Conservation (phyloP, 495 filamentous ascomycete species). For the Jackrogersella multiformis region DNA sequence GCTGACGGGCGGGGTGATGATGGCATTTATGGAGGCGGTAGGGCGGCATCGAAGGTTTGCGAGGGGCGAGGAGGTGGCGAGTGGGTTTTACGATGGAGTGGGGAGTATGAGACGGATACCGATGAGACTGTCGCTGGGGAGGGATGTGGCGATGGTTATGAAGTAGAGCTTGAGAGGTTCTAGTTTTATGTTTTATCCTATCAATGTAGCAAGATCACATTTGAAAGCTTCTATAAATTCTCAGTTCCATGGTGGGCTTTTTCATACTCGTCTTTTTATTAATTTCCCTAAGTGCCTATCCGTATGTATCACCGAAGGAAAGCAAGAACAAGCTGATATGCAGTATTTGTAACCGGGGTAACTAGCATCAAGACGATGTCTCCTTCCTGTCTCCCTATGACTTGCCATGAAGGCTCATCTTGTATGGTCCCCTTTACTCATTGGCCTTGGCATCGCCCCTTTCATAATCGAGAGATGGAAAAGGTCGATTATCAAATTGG, state of each 20-base stretch:
- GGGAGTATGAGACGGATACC: slow-evolving; percentile 50
- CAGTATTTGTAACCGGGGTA: background rate
- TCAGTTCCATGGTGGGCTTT: too few relatives aligned
- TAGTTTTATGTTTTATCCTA: background rate
- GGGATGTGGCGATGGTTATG: slow-evolving; percentile 50
- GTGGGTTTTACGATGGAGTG: slow-evolving; percentile 50
- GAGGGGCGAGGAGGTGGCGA: slow-evolving; percentile 49
- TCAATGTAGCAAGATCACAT: too few relatives aligned
- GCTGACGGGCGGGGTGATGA: slow-evolving; percentile 46
- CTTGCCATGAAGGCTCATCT: background rate
- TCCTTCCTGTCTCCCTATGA: background rate
- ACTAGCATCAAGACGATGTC: background rate
- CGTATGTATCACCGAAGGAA: too few relatives aligned
- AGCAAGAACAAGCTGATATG: background rate
- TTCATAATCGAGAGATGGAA: background rate
- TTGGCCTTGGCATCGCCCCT: background rate
- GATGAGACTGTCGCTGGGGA: slow-evolving; percentile 57
- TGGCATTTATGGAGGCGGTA: slow-evolving; percentile 47
- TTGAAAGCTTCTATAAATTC: too few relatives aligned
- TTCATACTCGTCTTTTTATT: background rate
- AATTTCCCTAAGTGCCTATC: background rate
- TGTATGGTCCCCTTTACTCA: background rate
- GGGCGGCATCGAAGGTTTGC: slow-evolving; percentile 47
- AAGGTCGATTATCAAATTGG: too few relatives aligned
- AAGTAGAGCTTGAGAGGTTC: slow-evolving; percentile 45